Evolutionary conservation across 225 moss, liverwort and hornwort genomes (phyloP).

Genomic region (Takakia lepidozioides): DNA sequence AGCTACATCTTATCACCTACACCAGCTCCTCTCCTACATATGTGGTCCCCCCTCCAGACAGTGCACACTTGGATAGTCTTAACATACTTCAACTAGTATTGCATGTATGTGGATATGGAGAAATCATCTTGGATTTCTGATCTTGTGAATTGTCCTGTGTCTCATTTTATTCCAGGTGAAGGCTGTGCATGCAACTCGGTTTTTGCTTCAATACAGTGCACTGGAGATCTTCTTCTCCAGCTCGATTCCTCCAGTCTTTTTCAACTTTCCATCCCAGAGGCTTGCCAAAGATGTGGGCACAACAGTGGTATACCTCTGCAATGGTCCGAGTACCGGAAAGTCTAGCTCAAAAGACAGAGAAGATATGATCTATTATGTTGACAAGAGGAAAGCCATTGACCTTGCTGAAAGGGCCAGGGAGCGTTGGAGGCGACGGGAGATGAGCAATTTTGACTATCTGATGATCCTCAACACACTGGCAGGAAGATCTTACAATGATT

Average conservation of each 20-base stretch:
- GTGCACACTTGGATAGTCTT: no score
- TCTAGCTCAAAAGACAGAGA: slow-evolving; percentile 28
- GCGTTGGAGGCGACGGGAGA: slow-evolving; percentile 27
- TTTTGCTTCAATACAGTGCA: slow-evolving; percentile 26
- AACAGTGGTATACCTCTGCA: slow-evolving; percentile 19
- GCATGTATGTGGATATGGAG: no score
- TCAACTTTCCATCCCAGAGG: slow-evolving; percentile 34
- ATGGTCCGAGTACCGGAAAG: slow-evolving; percentile 16
- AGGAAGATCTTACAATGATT: slow-evolving; percentile 34
- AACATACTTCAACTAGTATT: no score
- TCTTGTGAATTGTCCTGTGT: no score
- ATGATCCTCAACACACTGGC: slow-evolving; percentile 33
- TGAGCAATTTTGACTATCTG: slow-evolving; percentile 35
- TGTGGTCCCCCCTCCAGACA: no score
- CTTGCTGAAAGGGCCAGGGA: slow-evolving; percentile 29
- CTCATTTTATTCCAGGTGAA: slow-evolving; percentile 22
- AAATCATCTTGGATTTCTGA: no score
- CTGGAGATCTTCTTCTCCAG: slow-evolving; percentile 27
- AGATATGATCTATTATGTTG: slow-evolving; percentile 24
- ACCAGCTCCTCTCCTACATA: no score
- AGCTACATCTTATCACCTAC: no score
- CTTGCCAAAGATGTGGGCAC: slow-evolving; percentile 25
- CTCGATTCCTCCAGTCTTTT: slow-evolving; percentile 27
- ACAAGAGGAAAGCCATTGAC: slow-evolving; percentile 26
- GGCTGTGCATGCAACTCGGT: slow-evolving; percentile 29